A percentile compares a stretch with the other conserved stretches of the same genome.
Conservation (phyloP, 306 rosid genomes). For the Quercus agrifolia region DNA sequence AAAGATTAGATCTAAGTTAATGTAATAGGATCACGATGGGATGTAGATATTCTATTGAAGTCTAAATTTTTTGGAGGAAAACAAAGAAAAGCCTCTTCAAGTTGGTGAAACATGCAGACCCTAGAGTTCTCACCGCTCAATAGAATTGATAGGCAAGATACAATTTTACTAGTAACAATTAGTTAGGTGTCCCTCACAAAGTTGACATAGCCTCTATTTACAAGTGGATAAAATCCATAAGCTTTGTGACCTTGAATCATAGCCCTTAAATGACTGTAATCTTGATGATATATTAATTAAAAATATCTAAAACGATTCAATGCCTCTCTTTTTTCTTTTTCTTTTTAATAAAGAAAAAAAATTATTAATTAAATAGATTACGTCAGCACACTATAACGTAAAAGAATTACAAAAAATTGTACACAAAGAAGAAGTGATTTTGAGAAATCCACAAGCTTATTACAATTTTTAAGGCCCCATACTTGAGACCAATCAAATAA, state of each 20-base stretch:
- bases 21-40: neutral
- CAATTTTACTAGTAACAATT: neutral
- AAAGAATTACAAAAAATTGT: too few species aligned
- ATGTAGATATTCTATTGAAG: neutral
- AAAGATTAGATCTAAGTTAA: neutral
- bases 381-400: too few species aligned
- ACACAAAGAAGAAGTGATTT: too few species aligned
- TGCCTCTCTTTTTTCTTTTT: too few species aligned
- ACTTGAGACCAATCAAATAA: too few species aligned
- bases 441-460: too few species aligned
- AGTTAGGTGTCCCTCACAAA: neutral
- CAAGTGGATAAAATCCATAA: neutral
- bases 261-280: neutral
- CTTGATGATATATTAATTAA: too few species aligned
- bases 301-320: too few species aligned
- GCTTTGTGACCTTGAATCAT: neutral
- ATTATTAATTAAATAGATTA: too few species aligned
- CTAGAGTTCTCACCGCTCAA: neutral
- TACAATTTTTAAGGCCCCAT: too few species aligned
- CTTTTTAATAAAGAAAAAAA: too few species aligned
- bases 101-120: neutral
- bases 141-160: neutral
- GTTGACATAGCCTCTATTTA: neutral
- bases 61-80: neutral
- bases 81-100: neutral